Percentiles rank a stretch among this genome's conserved stretches.
Evolutionary conservation across 2,329 filamentous ascomycete genomes (phyloP).

Genomic region (Scortechinia acanthostroma): DNA sequence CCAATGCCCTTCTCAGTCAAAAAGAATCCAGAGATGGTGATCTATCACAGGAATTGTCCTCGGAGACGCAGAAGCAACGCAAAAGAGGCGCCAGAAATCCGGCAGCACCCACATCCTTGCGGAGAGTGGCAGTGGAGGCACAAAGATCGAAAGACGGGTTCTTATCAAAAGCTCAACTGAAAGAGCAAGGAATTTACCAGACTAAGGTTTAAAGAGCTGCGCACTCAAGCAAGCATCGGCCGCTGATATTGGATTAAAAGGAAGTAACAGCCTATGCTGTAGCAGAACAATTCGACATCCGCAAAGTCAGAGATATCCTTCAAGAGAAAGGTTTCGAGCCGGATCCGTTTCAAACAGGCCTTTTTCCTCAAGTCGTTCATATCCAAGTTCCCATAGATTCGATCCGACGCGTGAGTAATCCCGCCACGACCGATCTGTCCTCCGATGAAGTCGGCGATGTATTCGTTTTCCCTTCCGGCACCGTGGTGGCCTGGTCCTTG

Average conservation of each 20-base stretch:
- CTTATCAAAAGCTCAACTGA: constrained; percentile 26
- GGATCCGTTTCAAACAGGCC: constrained; percentile 49
- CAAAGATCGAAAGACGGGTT: constrained; percentile 47
- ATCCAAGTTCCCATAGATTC: constrained; percentile 15
- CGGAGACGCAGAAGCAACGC: constrained; percentile 13
- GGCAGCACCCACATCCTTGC: constrained; percentile 40
- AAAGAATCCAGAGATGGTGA: constrained; percentile 7
- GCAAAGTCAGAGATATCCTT: constrained; percentile 43
- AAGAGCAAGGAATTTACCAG: neutral
- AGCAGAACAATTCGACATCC: constrained; percentile 54
- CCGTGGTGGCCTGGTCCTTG: constrained; percentile 57
- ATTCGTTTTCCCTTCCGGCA: constrained; percentile 46
- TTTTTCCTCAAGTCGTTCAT: constrained; percentile 59
- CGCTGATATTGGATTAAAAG: too few relatives aligned
- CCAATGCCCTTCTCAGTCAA: constrained; percentile 16
- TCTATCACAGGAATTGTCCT: constrained; percentile 5
- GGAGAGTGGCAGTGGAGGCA: constrained; percentile 54
- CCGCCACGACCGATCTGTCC: neutral
- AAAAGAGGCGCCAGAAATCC: constrained; percentile 30
- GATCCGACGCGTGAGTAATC: neutral
- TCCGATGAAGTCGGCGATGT: constrained; percentile 37
- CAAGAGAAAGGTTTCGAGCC: constrained; percentile 47
- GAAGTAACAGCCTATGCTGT: constrained; percentile 48
- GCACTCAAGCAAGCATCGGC: too few relatives aligned
- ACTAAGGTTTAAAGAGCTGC: neutral